Percentiles rank a stretch among this genome's conserved stretches.
Evolutionary conservation across 495 filamentous ascomycete genomes (phyloP).

Genomic region (Neurospora cerealis): DNA sequence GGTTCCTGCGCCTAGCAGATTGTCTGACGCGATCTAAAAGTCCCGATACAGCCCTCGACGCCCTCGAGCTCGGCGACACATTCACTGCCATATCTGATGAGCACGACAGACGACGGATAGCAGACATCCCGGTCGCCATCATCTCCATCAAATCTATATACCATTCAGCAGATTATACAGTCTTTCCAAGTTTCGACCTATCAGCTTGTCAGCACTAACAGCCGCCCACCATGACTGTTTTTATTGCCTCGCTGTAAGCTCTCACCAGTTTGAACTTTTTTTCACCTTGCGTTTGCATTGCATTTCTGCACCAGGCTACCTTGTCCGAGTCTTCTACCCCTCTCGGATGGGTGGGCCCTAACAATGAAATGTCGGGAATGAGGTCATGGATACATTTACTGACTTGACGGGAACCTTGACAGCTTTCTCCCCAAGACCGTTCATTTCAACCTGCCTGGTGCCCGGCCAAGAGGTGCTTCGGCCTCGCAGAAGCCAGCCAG

Average conservation of each 20-base stretch:
- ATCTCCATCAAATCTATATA: constrained; percentile 27
- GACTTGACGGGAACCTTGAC: not conserved
- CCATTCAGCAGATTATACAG: not conserved
- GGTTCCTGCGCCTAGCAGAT: not conserved
- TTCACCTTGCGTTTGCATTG: not conserved
- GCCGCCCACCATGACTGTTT: constrained; percentile 60
- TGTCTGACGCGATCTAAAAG: not conserved
- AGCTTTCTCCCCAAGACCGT: constrained; percentile 89
- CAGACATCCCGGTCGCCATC: not conserved
- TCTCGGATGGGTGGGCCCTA: not conserved
- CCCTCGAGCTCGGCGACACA: not conserved
- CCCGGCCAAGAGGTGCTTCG: constrained; percentile 21
- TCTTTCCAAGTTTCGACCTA: not conserved
- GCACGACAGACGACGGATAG: not conserved
- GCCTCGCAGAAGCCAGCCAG: constrained; percentile 22
- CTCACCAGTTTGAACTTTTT: not conserved
- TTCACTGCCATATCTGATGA: not conserved
- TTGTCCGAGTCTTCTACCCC: not conserved
- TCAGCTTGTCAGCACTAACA: not conserved
- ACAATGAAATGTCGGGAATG: not conserved
- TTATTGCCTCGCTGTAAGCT: constrained; percentile 75
- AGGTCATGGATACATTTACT: not conserved
- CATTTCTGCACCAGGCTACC: not conserved
- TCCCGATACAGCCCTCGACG: not conserved
- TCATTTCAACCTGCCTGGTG: constrained; percentile 52